phyloP scores from a whole-genome alignment of 2,329 filamentous ascomycete species.

The Elsinoe arachidis region DNA sequence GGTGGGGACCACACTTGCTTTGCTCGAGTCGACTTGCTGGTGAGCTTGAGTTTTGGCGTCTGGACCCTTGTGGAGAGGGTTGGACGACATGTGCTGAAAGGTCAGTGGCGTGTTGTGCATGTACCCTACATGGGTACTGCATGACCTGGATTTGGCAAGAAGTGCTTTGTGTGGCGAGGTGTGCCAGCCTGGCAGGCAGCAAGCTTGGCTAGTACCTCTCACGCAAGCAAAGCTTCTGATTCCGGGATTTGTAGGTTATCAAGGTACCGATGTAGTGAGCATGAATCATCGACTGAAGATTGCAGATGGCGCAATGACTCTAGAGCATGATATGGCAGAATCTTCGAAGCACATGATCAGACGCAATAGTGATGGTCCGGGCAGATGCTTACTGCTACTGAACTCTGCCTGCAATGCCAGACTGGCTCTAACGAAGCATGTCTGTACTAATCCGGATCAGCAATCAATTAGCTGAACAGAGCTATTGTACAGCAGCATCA shows the following conservation, averaged over 20 bases:
- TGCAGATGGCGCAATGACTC: too few relatives aligned
- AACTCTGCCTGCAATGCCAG: too few relatives aligned
- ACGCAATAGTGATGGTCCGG: too few relatives aligned
- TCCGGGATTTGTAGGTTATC: background rate
- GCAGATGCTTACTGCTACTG: too few relatives aligned
- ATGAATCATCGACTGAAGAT: background rate
- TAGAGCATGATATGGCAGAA: too few relatives aligned
- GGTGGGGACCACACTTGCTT: background rate
- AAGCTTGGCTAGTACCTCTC: background rate
- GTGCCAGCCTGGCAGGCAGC: background rate
- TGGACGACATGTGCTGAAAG: background rate
- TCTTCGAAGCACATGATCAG: too few relatives aligned
- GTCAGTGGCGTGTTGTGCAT: background rate
- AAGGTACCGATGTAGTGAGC: slow-evolving; percentile 4
- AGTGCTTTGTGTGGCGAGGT: background rate
- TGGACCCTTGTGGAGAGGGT: background rate
- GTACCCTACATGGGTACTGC: background rate
- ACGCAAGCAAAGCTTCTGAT: background rate
- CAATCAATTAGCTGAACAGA: too few relatives aligned
- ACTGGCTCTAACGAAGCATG: too few relatives aligned
- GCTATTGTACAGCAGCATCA: too few relatives aligned
- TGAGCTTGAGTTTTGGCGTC: background rate
- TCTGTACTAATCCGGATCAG: too few relatives aligned
- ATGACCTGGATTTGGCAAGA: background rate
- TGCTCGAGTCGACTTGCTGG: background rate